Evolutionary conservation across 192 early-diverging fungal species (phyloP).

Genomic region (Pecoramyces ruminantium): DNA sequence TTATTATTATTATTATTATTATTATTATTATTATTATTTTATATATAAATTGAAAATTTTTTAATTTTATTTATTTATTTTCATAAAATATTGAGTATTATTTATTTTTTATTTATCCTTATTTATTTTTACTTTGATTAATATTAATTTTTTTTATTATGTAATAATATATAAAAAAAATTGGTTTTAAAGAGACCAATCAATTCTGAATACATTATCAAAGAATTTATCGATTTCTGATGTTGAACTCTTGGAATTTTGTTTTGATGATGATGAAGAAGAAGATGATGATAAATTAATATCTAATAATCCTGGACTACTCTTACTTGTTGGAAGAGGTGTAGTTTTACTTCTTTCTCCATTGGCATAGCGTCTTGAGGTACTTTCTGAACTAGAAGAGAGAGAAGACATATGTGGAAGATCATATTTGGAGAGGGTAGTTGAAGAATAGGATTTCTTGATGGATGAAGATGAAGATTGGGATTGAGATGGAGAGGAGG

Average conservation of each 20-base stretch:
- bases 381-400: not conserved
- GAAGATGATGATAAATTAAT: not conserved
- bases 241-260: not conserved
- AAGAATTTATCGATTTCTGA: not conserved
- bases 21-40: too few species aligned
- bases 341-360: not conserved
- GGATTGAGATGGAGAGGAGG: not conserved
- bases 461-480: not conserved
- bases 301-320: not conserved
- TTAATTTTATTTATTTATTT: too few species aligned
- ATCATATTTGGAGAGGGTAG: not conserved
- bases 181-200: not conserved
- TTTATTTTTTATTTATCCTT: too few species aligned
- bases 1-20: too few species aligned
- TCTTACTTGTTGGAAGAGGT: not conserved
- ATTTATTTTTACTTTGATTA: too few species aligned
- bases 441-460: not conserved
- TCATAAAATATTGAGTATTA: too few species aligned
- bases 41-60: too few species aligned
- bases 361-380: not conserved
- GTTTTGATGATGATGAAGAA: not conserved
- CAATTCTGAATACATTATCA: not conserved
- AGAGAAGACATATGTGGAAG: not conserved
- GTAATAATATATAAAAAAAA: too few species aligned
- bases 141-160: too few species aligned